A percentile compares a stretch with the other conserved stretches of the same genome.
phyloP scores from a whole-genome alignment of 2,329 filamentous ascomycete species.

The Mycosphaerella arachidis region DNA sequence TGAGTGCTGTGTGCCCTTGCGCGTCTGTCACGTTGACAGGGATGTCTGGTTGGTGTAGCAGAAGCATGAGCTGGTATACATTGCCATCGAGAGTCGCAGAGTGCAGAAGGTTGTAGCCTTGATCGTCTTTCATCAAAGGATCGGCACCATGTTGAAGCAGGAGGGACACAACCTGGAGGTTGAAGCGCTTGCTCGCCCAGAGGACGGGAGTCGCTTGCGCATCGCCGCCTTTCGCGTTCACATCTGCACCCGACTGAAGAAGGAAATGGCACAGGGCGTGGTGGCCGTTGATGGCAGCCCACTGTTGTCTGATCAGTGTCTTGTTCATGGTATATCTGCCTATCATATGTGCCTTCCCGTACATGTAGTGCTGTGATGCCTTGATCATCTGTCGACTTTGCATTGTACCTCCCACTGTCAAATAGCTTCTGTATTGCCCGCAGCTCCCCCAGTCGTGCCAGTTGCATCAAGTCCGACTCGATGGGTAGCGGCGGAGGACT shows the following conservation, averaged over 20 bases:
- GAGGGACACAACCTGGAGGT: constrained; percentile 94
- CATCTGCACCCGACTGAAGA: constrained; percentile 76
- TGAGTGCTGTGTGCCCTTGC: constrained; percentile 87
- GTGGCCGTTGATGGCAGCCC: constrained; percentile 98
- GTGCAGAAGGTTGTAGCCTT: constrained; percentile 97
- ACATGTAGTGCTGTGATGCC: constrained; percentile 96
- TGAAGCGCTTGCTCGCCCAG: constrained; percentile 94
- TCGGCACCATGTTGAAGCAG: constrained; percentile 89
- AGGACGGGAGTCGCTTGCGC: constrained; percentile 90
- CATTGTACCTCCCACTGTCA: constrained; percentile 73
- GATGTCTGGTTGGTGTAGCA: constrained; percentile 84
- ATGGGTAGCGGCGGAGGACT: constrained; percentile 42
- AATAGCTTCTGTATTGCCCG: constrained; percentile 84
- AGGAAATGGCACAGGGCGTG: constrained; percentile 96
- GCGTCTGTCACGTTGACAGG: constrained; percentile 86
- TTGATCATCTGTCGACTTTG: constrained; percentile 80
- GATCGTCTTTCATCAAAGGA: constrained; percentile 83
- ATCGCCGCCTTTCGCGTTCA: constrained; percentile 93
- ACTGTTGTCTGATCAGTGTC: constrained; percentile 52
- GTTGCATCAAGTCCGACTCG: constrained; percentile 89
- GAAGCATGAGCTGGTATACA: constrained; percentile 78
- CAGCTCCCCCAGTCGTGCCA: constrained; percentile 84
- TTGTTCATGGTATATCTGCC: constrained; percentile 7
- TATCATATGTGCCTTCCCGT: constrained; percentile 29
- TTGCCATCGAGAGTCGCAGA: constrained; percentile 97